Base-by-base conservation (phyloP, 805 yeast genomes). In the Torulaspora microellipsoides region DNA sequence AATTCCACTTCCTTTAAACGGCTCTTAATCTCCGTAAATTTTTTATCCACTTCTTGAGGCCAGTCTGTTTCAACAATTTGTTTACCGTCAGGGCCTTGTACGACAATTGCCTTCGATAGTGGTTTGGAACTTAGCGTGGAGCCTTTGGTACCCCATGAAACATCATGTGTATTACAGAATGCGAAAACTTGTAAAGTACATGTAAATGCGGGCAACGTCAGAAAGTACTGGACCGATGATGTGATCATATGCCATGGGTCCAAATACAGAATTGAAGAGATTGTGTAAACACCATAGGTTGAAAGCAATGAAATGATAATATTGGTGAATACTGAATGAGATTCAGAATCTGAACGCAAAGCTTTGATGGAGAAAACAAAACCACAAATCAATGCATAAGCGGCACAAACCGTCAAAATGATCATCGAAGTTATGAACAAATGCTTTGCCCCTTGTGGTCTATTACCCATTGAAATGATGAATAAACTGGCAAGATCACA, bases 141-240 rank as follows among this genome's bases (percentile, higher is more conserved):
- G 53, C 99, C 99, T 63, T 91, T 91, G 2, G 99, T 91, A 67
- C 99, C 99, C 99, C 99, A 91, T 0, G 96, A 85, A 39, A 93
- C 96, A 71, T 91, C 99, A 67, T 91, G 98, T 2, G 97, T 91
- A 64, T 91, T 91, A 70, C 99, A 91, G 67, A 91, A 89, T 1
- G 99, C 97, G 69, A 89, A 91, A 46, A 93, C 89, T 67, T 91
- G 97, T 45, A 91, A 71, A 2, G 96, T 83, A 68, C 96, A 87
- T 3, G 95, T 85, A 63, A 89, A 91, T 0, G 95, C 83, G 20
- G 99, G 98, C 41, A 91, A 73, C 73, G 93, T 76, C 52, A 90
- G 63, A 67, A 91, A 85, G 71, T 93, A 91, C 64, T 91, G 99
- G 4, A 81, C 43, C 0, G 95, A 81, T 36, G 95, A 87, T 1